Evolutionary conservation across 306 rosid species (phyloP).

Genomic region (Pyrus bretschneideri): DNA sequence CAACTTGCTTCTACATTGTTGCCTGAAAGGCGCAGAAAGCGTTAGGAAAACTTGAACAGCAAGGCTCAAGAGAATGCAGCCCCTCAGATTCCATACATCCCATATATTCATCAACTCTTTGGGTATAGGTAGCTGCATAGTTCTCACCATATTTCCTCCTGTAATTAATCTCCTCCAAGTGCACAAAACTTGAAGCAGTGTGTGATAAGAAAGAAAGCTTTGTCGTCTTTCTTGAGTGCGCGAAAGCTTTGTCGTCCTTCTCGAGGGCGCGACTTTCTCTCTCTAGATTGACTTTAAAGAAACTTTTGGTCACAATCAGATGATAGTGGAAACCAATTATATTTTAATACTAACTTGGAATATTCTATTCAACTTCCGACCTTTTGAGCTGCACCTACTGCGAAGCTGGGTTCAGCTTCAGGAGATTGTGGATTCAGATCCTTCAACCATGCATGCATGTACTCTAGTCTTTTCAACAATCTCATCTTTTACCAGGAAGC

Average conservation of each 20-base stretch:
- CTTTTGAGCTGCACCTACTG: neutral
- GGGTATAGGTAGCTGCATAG: neutral
- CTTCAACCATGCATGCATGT: neutral
- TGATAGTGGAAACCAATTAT: neutral
- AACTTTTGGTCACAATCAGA: neutral
- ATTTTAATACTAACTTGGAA: neutral
- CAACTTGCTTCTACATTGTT: slow-evolving; percentile 8
- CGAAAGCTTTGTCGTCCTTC: too few species aligned
- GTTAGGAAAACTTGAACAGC: neutral
- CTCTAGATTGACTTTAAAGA: too few species aligned
- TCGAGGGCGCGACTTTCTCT: too few species aligned
- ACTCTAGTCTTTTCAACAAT: neutral
- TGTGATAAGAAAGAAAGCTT: too few species aligned
- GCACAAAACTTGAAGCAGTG: too few species aligned
- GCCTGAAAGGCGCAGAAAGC: neutral
- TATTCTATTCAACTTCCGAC: neutral
- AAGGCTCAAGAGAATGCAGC: slow-evolving; percentile 13
- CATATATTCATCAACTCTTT: neutral
- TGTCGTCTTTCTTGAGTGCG: too few species aligned
- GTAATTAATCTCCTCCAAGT: too few species aligned
- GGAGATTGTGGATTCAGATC: neutral
- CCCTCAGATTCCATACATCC: slow-evolving; percentile 1
- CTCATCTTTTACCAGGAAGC: neutral
- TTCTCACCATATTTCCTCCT: neutral
- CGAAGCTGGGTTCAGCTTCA: neutral